Evolutionary conservation across 2,329 filamentous ascomycete species (phyloP), one percentile per base, ranked within the genome.

Genomic region (Pyrenophora teres): DNA sequence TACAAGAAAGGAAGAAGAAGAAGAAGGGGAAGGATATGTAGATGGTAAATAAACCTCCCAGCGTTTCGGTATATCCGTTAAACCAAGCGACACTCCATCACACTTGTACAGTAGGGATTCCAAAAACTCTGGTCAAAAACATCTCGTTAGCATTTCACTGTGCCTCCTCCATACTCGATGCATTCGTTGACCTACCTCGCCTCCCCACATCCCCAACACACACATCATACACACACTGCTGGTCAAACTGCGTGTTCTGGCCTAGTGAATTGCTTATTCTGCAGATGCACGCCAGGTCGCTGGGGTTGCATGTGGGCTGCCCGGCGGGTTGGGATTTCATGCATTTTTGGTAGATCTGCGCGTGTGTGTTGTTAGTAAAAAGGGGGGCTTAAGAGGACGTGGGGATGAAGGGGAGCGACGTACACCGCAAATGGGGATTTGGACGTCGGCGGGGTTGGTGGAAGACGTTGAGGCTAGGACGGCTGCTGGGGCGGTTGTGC

Each of bases 221-320:
- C 6, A 50, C 49, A 3, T 56, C 54, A 15, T 56, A 43, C 1
- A 63, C 38, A 18, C 62, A 63, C 5, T 50, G 41, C 16, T 50
- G 49, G 4, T 52, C 45, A 42, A 65, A 62, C 8, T 60, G 39
- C 0, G 46, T 45, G 16, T 58, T 65, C 1, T 49, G 47, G 0
- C 27, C 51, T 4, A 63, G 37, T 1, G 53, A 57, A 16, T 50
- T 56, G 41, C 58, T 59, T 31, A 31, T 30, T 2, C 52, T 52
- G 50, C 60, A 65, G 25, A 65, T 57, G 30, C 59, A 65, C 6
- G 47, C 35, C 2, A 65, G 43, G 2, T 63, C 54, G 6, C 41
- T 35, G 2, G 37, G 16, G 1, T 23, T n/a, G 31, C 62, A 63
- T 1, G 39, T 37, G 10, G 48, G 40, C 2, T 46, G 45, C 1